These are phyloP conservation scores for Aaosphaeria arxii DNA, from an alignment of 2,329 filamentous ascomycete species.

Conservation along the genomic window DNA sequence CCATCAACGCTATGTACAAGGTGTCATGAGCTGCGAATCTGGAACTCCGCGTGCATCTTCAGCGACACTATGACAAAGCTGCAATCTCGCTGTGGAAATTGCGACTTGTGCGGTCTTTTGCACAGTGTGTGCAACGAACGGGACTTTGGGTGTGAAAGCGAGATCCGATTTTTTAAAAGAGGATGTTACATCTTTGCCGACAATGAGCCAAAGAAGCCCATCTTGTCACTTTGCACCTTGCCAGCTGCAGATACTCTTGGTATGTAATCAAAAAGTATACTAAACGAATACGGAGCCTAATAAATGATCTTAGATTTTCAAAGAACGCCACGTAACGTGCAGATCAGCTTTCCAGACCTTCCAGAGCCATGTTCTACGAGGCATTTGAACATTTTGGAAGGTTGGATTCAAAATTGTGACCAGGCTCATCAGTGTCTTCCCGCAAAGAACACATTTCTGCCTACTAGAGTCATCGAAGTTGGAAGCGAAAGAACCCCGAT, in stretches of 20 bases:
- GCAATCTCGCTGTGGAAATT: not conserved
- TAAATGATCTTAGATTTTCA: too few species aligned
- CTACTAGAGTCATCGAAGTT: slow-evolving; percentile 8
- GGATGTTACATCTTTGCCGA: not conserved
- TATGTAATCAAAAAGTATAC: not conserved
- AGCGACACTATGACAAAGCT: not conserved
- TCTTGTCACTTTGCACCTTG: not conserved
- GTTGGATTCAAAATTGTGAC: slow-evolving; percentile 5
- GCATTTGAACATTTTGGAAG: not conserved
- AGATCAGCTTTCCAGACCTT: slow-evolving; percentile 1
- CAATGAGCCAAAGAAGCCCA: not conserved
- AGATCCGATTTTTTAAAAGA: not conserved
- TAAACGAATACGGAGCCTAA: too few species aligned
- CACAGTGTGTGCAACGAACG: not conserved
- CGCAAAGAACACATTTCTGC: slow-evolving; percentile 1
- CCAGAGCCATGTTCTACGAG: not conserved
- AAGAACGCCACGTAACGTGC: not conserved
- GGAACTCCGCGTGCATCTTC: not conserved
- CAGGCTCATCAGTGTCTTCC: slow-evolving; percentile 1
- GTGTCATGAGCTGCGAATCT: not conserved
- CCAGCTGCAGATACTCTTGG: not conserved
- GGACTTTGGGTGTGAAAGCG: not conserved
- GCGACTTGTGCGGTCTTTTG: slow-evolving; percentile 2
- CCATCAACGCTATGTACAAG: not conserved
- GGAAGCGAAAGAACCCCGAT: not conserved